Base-by-base conservation (phyloP, 106 monocot species). In the Apostasia shenzhenica region DNA sequence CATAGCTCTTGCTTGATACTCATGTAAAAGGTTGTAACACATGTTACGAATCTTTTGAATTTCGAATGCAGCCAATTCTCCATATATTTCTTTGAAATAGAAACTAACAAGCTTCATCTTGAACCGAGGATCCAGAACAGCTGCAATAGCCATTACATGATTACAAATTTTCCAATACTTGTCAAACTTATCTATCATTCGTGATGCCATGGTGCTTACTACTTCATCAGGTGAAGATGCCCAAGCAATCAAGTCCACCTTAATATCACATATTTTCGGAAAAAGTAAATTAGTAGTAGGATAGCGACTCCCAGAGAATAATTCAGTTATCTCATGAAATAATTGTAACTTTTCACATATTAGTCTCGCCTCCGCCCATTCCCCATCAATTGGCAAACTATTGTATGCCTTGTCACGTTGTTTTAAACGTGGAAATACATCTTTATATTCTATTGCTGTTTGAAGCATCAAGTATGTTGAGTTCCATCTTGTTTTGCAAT, bases 331-430 rank as follows among this genome's bases (percentile, higher is more conserved):
- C 66, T 85, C 67, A 73, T 80, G 84, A 49, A 86, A 80, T 0
- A 79, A 73, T 47, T 82, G 78, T 38, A 90, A 69, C 55, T 80
- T 78, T 13, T 82, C 81, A 12, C 41, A 75, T 26, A 90, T 39
- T 68, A 79, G 79, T 74, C 77, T 90, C 86, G 86, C 80, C 7
- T n/a, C n/a, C n/a, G n/a, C n/a, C n/a, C n/a, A n/a, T n/a, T 85
- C 84, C 67, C 75, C 77, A 3, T 76, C 4, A 55, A 79, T 60
- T 41, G 77, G 73, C 48, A 75, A 72, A 45, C 67, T 42, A 0
- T 45, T 46, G 51, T 73, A 80, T 0, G 84, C 79, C 13, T 42
- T 45, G 40, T 84, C 82, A 50, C 45, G 48, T 72, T 82, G 76
- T 55, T 78, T 82, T 11, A 88, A 57, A 39, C 73, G 38, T n/a